These are phyloP conservation scores for Septoria linicola DNA, from an alignment of 2,329 filamentous ascomycete species.

Conservation along the genomic window DNA sequence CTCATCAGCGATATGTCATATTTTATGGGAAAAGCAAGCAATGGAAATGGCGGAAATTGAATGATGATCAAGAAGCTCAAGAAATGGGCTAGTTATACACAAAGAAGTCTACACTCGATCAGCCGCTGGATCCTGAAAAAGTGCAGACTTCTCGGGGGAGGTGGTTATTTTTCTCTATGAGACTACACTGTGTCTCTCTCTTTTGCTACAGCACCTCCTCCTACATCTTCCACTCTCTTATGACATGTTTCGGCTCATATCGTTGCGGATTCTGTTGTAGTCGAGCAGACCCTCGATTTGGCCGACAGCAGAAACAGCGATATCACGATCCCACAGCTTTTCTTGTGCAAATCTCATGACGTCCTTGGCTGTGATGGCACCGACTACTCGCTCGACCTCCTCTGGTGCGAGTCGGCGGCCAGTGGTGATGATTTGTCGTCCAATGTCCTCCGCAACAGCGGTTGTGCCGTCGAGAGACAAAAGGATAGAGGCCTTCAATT, in stretches of 20 bases:
- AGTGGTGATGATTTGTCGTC: constrained; percentile 96
- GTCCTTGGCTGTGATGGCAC: constrained; percentile 88
- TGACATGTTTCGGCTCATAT: constrained; percentile 76
- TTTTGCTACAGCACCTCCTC: constrained; percentile 13
- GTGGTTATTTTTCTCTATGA: constrained; percentile 23
- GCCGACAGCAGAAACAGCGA: constrained; percentile 90
- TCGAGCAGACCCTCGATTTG: constrained; percentile 80
- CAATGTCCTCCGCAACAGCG: constrained; percentile 95
- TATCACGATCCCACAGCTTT: constrained; percentile 96
- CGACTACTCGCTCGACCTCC: constrained; percentile 91
- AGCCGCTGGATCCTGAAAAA: background rate
- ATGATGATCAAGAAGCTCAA: constrained; percentile 1
- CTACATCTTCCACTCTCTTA: constrained; percentile 28
- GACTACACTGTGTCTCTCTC: constrained; percentile 27
- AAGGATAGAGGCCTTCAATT: constrained; percentile 97
- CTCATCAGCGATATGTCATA: no score
- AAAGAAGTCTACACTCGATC: constrained; percentile 9
- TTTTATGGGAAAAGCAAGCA: no score
- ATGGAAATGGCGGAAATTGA: no score
- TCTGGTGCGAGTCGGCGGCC: constrained; percentile 85
- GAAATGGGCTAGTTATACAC: constrained; percentile 11
- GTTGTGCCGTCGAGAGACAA: constrained; percentile 97
- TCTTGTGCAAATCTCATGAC: constrained; percentile 94
- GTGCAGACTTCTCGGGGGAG: constrained; percentile 5
- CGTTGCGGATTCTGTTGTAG: constrained; percentile 75